Percentiles rank a stretch among this genome's conserved stretches.
phyloP scores from a whole-genome alignment of 2,329 filamentous ascomycete genomes.

The Trichoderma cornu-damae region DNA sequence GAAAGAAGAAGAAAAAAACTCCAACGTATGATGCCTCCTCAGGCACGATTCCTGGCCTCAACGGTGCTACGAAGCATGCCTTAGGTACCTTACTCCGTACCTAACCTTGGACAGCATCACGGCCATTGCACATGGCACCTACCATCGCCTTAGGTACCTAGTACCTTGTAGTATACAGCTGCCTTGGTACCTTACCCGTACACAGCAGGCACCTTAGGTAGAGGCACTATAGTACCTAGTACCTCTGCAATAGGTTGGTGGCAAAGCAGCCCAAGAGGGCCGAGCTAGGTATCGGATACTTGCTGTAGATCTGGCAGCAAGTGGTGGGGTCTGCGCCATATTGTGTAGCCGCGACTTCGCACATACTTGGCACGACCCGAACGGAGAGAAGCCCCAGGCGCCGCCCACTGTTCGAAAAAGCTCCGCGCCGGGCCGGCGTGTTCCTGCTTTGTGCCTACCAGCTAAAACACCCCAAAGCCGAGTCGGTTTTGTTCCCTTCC shows the following conservation, averaged over 20 bases:
- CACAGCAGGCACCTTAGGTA: too few relatives aligned
- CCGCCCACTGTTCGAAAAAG: not conserved
- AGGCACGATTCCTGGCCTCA: not conserved
- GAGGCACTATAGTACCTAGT: too few relatives aligned
- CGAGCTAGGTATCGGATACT: slow-evolving; percentile 9
- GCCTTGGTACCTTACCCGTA: too few relatives aligned
- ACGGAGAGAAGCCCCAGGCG: not conserved
- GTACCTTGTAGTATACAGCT: too few relatives aligned
- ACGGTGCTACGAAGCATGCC: too few relatives aligned
- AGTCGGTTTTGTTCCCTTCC: slow-evolving; percentile 12
- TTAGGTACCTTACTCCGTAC: too few relatives aligned
- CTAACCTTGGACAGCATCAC: not conserved
- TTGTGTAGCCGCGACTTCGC: not conserved
- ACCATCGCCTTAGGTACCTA: too few relatives aligned
- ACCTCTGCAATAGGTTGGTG: too few relatives aligned
- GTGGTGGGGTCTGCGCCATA: slow-evolving; percentile 14
- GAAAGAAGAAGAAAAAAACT: not conserved
- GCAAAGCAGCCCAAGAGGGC: too few relatives aligned
- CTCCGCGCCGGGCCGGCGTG: slow-evolving; percentile 8
- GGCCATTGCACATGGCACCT: too few relatives aligned
- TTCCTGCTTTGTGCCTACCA: slow-evolving; percentile 14
- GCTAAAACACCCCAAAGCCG: not conserved
- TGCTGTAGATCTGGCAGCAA: not conserved
- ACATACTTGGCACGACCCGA: not conserved
- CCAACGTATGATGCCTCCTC: slow-evolving; percentile 7